Conservation (phyloP, 129 eudicot genomes). For the Scalesia atractyloides region DNA sequence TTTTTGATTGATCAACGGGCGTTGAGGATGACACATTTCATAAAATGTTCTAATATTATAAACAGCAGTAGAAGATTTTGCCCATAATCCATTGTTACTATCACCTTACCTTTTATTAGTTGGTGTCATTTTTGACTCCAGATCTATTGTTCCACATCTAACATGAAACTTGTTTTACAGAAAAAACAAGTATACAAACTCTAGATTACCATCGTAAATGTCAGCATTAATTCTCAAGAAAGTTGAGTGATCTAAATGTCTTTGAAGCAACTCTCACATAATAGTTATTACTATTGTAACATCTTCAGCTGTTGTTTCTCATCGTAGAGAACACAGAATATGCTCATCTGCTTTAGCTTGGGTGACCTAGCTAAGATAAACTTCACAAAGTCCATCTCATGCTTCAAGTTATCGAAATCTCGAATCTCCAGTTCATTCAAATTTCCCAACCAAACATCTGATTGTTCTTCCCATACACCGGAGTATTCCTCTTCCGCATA, state of each 20-base stretch:
- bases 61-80: no score
- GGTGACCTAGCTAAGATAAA: slow-evolving; percentile 6
- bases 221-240: neutral
- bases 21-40: no score
- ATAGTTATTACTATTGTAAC: neutral
- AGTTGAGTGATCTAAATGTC: neutral
- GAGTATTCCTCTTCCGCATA: neutral
- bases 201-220: neutral
- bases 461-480: neutral
- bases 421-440: neutral
- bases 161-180: no score
- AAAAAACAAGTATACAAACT: neutral
- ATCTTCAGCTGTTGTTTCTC: neutral
- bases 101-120: no score
- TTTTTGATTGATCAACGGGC: no score
- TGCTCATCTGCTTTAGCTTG: neutral
- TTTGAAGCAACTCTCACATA: neutral
- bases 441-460: neutral
- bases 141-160: no score
- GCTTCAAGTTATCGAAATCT: neutral
- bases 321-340: neutral
- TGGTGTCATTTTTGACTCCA: no score
- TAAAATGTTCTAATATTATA: no score
- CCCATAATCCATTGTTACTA: no score
- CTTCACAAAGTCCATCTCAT: neutral